A percentile compares a stretch with the other conserved stretches of the same genome.
Evolutionary conservation across 306 rosid species (phyloP).

Genomic region (Alnus rubra): DNA sequence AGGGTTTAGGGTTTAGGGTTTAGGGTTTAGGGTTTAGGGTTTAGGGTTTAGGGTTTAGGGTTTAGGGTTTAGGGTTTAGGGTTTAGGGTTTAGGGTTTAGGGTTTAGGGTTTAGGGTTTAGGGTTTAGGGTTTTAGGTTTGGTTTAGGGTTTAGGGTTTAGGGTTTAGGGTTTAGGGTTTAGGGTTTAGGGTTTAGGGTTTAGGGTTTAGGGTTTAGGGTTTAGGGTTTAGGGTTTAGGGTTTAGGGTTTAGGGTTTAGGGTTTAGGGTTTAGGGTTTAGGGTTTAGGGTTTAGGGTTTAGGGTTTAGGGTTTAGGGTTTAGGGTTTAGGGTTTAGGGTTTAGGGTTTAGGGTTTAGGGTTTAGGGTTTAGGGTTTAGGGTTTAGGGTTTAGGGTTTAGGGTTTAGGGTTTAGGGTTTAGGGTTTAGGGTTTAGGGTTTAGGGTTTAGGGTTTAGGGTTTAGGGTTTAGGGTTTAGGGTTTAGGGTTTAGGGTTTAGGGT

Average conservation of each 20-base stretch:
- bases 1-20: not conserved
- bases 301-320: not conserved
- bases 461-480: not conserved
- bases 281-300: not conserved
- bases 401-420: constrained; percentile 2
- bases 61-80: not conserved
- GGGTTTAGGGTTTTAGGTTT: not conserved
- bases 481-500: not conserved
- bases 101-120: not conserved
- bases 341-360: not conserved
- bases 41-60: not conserved
- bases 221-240: not conserved
- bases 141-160: not conserved
- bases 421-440: not conserved
- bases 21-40: not conserved
- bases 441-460: not conserved
- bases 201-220: not conserved
- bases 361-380: constrained; percentile 1
- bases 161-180: not conserved
- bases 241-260: not conserved
- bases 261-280: not conserved
- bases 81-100: not conserved
- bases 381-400: too few relatives aligned
- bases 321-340: constrained; percentile 5
- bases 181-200: not conserved